Conservation (phyloP, 208 protist species). For the Wallacemonas sp. region DNA sequence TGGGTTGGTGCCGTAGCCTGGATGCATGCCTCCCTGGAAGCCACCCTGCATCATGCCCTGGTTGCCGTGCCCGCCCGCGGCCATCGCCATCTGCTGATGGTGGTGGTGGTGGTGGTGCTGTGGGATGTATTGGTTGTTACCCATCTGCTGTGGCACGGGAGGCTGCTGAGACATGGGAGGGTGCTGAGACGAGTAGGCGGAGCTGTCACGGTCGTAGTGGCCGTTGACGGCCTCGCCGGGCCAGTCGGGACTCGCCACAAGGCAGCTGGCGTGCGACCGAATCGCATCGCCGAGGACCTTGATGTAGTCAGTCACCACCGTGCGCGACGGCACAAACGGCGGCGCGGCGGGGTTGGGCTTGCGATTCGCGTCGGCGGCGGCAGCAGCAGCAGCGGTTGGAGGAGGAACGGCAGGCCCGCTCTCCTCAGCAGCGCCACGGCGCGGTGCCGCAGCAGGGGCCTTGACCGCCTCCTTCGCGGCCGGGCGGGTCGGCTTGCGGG, state of each 20-base stretch:
- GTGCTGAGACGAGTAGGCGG: slow-evolving; percentile 51
- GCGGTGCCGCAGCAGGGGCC: slow-evolving; percentile 1
- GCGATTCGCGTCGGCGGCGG: slow-evolving; percentile 11
- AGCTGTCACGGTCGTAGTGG: slow-evolving; percentile 73
- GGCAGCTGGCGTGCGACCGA: slow-evolving; percentile 48
- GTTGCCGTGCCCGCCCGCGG: slow-evolving; percentile 14
- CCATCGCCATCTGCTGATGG: slow-evolving; percentile 13
- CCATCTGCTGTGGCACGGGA: slow-evolving; percentile 9
- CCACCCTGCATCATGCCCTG: neutral
- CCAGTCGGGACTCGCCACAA: slow-evolving; percentile 44
- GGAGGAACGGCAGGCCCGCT: slow-evolving; percentile 3
- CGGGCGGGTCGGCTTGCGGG: slow-evolving; percentile 27
- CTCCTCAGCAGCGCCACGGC: slow-evolving; percentile 14
- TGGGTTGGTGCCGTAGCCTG: neutral
- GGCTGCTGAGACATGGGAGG: slow-evolving; percentile 19
- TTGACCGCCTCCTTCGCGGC: slow-evolving; percentile 19
- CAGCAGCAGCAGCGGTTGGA: slow-evolving; percentile 5
- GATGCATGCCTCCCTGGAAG: neutral
- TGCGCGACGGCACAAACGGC: slow-evolving; percentile 40
- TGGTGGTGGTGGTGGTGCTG: slow-evolving; percentile 12
- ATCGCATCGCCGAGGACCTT: slow-evolving; percentile 51
- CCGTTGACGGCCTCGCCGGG: slow-evolving; percentile 40
- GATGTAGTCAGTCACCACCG: slow-evolving; percentile 54
- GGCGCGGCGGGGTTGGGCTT: slow-evolving; percentile 49
- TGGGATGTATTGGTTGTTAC: slow-evolving; percentile 10